phyloP scores from a whole-genome alignment of 2,329 filamentous ascomycete species.

The Venturia effusa region DNA sequence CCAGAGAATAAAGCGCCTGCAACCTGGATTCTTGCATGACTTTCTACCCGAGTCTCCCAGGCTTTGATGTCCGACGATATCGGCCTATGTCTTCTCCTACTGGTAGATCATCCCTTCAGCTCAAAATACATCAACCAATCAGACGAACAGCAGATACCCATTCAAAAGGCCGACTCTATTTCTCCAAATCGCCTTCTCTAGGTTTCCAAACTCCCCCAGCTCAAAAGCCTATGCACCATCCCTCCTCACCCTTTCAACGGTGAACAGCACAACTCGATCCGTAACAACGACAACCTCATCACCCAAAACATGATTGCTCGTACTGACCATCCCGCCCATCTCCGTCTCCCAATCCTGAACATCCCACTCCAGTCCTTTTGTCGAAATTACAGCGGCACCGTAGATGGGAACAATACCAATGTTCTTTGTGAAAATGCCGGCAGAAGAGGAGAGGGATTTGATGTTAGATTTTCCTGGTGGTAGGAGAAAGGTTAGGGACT shows the following conservation, averaged over 20 bases:
- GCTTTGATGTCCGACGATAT: too few relatives aligned
- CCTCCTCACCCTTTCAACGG: slow-evolving; percentile 25
- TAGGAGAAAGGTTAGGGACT: slow-evolving; percentile 76
- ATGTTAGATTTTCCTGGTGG: slow-evolving; percentile 57
- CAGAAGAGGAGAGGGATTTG: background rate
- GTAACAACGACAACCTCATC: slow-evolving; percentile 29
- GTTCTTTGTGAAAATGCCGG: slow-evolving; percentile 57
- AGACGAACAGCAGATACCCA: background rate
- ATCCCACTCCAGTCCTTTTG: slow-evolving; percentile 81
- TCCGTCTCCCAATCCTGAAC: slow-evolving; percentile 64
- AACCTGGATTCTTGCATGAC: too few relatives aligned
- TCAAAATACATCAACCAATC: background rate
- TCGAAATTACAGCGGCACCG: slow-evolving; percentile 68
- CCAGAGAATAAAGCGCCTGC: background rate
- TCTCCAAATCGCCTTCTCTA: background rate
- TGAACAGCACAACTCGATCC: slow-evolving; percentile 35
- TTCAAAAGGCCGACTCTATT: background rate
- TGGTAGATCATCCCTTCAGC: too few relatives aligned
- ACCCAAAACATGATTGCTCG: slow-evolving; percentile 37
- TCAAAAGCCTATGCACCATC: background rate
- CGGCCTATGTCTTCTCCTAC: too few relatives aligned
- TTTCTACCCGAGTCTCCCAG: too few relatives aligned
- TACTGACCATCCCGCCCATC: slow-evolving; percentile 38
- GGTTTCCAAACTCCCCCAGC: background rate
- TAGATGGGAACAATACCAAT: slow-evolving; percentile 79